Evolutionary conservation across 306 rosid species (phyloP), one percentile per base, ranked within the genome.

Genomic region (Vigna angularis): DNA sequence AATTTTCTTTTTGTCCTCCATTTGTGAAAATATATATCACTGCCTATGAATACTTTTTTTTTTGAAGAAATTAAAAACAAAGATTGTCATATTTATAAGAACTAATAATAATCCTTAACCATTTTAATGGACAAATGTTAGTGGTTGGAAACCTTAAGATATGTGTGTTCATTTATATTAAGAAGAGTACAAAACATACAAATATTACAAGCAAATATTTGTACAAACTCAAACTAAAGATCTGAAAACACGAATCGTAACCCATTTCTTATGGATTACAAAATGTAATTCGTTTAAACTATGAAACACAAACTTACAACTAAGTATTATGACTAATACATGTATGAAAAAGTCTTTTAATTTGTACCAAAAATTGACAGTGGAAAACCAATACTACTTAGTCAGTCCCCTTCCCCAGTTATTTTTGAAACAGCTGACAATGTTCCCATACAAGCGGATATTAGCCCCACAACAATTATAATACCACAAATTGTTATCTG

Each of bases 401-500:
- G 3, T 84, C 51, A 78, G n/a, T 72, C 82, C 11, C 59, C 79
- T 4, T 58, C 62, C 11, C 22, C 50, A 38, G 32, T 18, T 66
- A 87, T 80, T 83, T 42, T 87, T 72, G 49, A 7, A 12, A 78
- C 8, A 51, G 97, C 83, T 40, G 93, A 89, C 40, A 71, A 51
- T 40, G 94, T 76, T 64, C 94, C 97, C 74, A 79, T 1, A 44
- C 57, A 10, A 30, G 83, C 71, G 13, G 88, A 66, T n/a, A 85
- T 10, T 15, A 45, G 2, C 44, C 87, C 92, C 64, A 79, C 82
- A 51, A 66, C 28, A 47, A 85, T 84, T 10, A 90, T 67, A 63
- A 82, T 28, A 74, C 77, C 9, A 81, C 89, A 89, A 28, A 4
- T 72, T 82, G 83, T 77, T 36, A 90, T 74, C 91, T 90, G 88